phyloP scores from a whole-genome alignment of 116 monocot species.

The Phalaenopsis hybrid region DNA sequence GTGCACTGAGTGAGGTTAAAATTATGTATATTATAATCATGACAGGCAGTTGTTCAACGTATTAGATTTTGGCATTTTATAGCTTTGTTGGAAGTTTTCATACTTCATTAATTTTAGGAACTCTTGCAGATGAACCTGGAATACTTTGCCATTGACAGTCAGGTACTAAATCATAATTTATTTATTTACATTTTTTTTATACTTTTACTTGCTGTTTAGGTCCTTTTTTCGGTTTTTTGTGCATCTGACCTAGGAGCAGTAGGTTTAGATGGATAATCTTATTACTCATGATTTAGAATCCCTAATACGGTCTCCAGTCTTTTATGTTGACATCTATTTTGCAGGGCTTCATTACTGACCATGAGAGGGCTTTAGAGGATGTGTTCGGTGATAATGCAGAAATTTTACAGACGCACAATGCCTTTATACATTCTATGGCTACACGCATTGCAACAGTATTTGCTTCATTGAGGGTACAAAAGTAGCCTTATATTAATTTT shows the following conservation, averaged over 20 bases:
- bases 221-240: not conserved
- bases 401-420: constrained; percentile 44
- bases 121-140: constrained; percentile 91
- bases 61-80: constrained; percentile 27
- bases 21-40: not conserved
- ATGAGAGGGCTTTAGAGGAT: constrained; percentile 79
- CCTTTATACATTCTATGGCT: constrained; percentile 67
- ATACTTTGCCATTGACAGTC: constrained; percentile 86
- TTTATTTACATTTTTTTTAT: not conserved
- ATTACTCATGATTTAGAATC: not conserved
- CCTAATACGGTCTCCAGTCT: not conserved
- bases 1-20: constrained; percentile 85
- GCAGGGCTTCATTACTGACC: constrained; percentile 81
- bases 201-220: not conserved
- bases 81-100: constrained; percentile 6
- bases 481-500: not conserved
- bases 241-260: not conserved
- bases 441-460: constrained; percentile 69
- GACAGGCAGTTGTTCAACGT: not conserved
- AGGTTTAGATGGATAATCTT: not conserved
- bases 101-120: constrained; percentile 6
- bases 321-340: not conserved
- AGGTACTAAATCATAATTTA: constrained; percentile 43
- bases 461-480: constrained; percentile 72
- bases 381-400: constrained; percentile 75